These are phyloP conservation scores for Stagonosporopsis vannaccii DNA, from an alignment of 2,329 filamentous ascomycete genomes.

Conservation along the genomic window DNA sequence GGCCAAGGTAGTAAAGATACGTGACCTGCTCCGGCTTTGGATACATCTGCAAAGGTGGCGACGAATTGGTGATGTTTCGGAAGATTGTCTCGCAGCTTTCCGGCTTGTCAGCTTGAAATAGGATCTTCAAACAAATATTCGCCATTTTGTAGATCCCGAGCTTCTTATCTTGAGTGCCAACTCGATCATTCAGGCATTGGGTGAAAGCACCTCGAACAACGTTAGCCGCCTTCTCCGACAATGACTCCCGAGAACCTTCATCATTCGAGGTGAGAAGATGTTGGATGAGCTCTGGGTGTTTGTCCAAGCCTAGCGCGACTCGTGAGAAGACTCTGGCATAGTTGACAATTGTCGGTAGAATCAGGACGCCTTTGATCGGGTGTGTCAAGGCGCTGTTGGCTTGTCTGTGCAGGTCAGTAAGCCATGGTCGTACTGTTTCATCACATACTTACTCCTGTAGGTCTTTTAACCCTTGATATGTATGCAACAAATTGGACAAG, in stretches of 20 bases:
- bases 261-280: slow-evolving; percentile 65
- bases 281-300: slow-evolving; percentile 77
- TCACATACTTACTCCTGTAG: slow-evolving; percentile 71
- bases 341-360: slow-evolving; percentile 83
- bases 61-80: slow-evolving; percentile 83
- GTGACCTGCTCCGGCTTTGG: slow-evolving; percentile 87
- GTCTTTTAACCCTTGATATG: slow-evolving; percentile 76
- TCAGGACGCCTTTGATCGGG: slow-evolving; percentile 77
- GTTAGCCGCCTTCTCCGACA: slow-evolving; percentile 88
- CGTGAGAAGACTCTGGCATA: slow-evolving; percentile 81
- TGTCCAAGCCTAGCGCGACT: slow-evolving; percentile 84
- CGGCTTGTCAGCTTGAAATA: slow-evolving; percentile 87
- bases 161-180: slow-evolving; percentile 70
- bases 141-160: slow-evolving; percentile 90
- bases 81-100: slow-evolving; percentile 88
- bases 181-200: slow-evolving; percentile 82
- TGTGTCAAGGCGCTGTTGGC: slow-evolving; percentile 84
- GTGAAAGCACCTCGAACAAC: slow-evolving; percentile 91
- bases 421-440: not conserved
- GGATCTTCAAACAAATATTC: slow-evolving; percentile 85
- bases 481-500: slow-evolving; percentile 74
- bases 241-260: slow-evolving; percentile 74
- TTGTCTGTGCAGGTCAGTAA: slow-evolving; percentile 57
- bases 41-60: slow-evolving; percentile 80
- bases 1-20: slow-evolving; percentile 92